Base-by-base conservation (phyloP, 2,329 filamentous ascomycete genomes). In the Chalaropsis ovoidea region DNA sequence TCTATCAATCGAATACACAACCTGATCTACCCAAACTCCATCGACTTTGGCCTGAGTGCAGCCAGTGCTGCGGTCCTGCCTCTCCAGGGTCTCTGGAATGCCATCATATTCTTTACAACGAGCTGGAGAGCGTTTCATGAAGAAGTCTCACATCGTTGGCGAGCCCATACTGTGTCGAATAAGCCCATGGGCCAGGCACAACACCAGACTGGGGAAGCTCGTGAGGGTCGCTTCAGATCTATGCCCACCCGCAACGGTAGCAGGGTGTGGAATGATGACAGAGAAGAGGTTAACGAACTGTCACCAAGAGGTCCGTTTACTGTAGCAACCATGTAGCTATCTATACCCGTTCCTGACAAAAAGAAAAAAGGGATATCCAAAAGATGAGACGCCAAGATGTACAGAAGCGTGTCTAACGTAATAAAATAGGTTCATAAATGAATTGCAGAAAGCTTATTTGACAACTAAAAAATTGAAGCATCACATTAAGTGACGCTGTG, bases 51-150 rank as follows among this genome's bases (percentile, higher is more conserved):
- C 11, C 82, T 90, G 62, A 87, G 88, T 72, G 80, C 90, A 62
- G 81, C 83, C 0, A 85, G 86, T 6, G 85, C 86, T 1, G 79
- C 89, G 1, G 88, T 92, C 0, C 78, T 93, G 3, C 88, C 89
- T 0, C 77, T 90, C 0, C 89, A 93, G 73, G 89, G 89, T 0
- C 82, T 90, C 41, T 92, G 89, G 88, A 93, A 93, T 72, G 82
- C 85, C 39, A 76, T 89, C 63, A 89, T 94, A 65, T 93, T 91
- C 75, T 82, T 88, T 67, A 81, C 82, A 4, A 88, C 87, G 1
- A 89, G 80, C 69, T 80, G 77, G 76, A 61, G 24, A 0, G 69
- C 75, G 52, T 75, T 79, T 65, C 77, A 74, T 60, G 63, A 67
- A 49, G 66, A 65, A 24, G 24, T 43, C 19, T 22, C 19, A 22